Evolutionary conservation across 1,284 basidiomycete genomes (phyloP), one percentile per base, ranked within the genome.

Genomic region (Anthracocystis panici-leucophaei): DNA sequence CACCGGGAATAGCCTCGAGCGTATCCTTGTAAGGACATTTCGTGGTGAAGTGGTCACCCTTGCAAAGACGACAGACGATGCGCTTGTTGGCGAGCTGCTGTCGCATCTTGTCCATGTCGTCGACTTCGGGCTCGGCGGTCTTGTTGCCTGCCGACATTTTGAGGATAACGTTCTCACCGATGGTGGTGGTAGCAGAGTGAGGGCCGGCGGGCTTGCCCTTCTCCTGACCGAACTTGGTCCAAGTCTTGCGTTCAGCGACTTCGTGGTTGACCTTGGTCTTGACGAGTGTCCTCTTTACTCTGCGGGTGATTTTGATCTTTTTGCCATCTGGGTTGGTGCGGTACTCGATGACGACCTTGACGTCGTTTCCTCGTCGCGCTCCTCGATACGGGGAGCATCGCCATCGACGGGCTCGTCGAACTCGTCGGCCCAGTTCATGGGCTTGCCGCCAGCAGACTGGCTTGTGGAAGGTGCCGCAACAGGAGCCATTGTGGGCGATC

Each of bases 1-100:
- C 88, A 12, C 92, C 93, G 21, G 92, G 90, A 12, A 86, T 85
- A 49, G 94, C 90, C 49, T 88, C 88, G 46, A 90, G 86, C 21
- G 93, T 93, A 80, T 98, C 95, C 87, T 95, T 97, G 90, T 97
- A 97, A 12, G 97, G 97, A 89, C 97, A 99, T 86, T 95, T 95
- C 70, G 95, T 92, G 12, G 97, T 99, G 87, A 95, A 99, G 88
- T 99, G 97, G 79, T 93, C 93, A 63, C 96, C 96, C 86, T 96
- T 94, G 88, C 97, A 99, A 65, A 97, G 87, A 80, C 97, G 91
- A 89, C 96, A 99, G 57, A 90, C 88, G 74, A 99, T 93, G 83
- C 94, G 94, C 86, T 94, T 94, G 70, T 84, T 86, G 59, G 87
- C 90, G 29, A 93, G 90, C 78, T 90, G 90, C 31, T 86, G 86